Evolutionary conservation across 2,329 filamentous ascomycete species (phyloP).

Genomic region (Zymoseptoria ardabiliae): DNA sequence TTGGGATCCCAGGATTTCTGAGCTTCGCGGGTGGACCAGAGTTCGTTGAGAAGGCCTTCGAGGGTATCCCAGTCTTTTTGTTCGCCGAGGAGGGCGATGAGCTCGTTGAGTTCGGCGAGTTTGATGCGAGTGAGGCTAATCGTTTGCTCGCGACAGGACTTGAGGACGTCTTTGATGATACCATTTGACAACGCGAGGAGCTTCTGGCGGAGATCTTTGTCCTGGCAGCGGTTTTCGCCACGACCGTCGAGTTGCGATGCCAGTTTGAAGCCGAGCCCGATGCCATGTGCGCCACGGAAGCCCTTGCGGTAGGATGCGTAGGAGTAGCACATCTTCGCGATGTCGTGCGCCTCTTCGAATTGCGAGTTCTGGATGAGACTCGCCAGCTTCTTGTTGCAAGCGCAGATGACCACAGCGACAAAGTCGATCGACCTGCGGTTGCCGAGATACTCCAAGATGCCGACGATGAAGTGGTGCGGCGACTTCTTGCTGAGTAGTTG

Average conservation of each 20-base stretch:
- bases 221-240: constrained; percentile 30
- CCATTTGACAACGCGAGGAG: constrained; percentile 34
- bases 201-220: constrained; percentile 29
- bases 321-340: constrained; percentile 37
- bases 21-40: constrained; percentile 42
- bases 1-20: constrained; percentile 40
- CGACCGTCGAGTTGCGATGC: constrained; percentile 40
- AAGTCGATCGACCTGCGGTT: constrained; percentile 34
- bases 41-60: constrained; percentile 37
- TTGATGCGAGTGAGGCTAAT: constrained; percentile 40
- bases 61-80: constrained; percentile 43
- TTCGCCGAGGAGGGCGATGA: constrained; percentile 42
- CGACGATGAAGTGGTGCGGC: constrained; percentile 33
- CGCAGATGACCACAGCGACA: constrained; percentile 33
- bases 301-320: constrained; percentile 38
- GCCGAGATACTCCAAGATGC: constrained; percentile 35
- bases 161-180: constrained; percentile 38
- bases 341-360: constrained; percentile 36
- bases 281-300: constrained; percentile 34
- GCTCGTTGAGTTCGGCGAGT: constrained; percentile 39
- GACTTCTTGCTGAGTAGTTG: constrained; percentile 29
- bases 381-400: constrained; percentile 31
- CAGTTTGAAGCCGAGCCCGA: constrained; percentile 41
- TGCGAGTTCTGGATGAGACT: constrained; percentile 34
- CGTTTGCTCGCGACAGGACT: constrained; percentile 35